phyloP scores from a whole-genome alignment of 257 asterid genomes.

The Penstemon davidsonii region DNA sequence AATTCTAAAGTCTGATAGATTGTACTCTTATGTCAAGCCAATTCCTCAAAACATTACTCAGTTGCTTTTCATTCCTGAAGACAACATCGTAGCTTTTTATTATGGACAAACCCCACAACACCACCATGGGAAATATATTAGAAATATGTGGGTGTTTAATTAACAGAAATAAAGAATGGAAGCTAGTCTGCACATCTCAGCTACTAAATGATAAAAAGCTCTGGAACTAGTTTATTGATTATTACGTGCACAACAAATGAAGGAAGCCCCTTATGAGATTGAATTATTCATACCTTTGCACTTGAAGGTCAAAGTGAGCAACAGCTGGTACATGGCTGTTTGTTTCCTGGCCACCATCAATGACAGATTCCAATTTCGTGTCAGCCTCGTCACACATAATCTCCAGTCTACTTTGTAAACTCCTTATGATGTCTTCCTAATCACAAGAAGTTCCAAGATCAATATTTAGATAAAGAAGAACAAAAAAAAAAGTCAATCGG shows the following conservation, averaged over 20 bases:
- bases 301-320: slow-evolving; percentile 50
- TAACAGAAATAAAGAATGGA: slow-evolving; percentile 7
- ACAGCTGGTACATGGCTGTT: slow-evolving; percentile 33
- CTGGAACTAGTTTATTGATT: slow-evolving; percentile 1
- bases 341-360: slow-evolving; percentile 41
- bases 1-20: not conserved
- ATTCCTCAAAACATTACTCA: not conserved
- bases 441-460: slow-evolving; percentile 32
- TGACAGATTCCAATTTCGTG: slow-evolving; percentile 42
- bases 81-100: not conserved
- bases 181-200: slow-evolving; percentile 1
- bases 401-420: slow-evolving; percentile 85
- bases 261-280: slow-evolving; percentile 17
- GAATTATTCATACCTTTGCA: slow-evolving; percentile 49
- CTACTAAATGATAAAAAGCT: slow-evolving; percentile 17
- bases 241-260: slow-evolving; percentile 20
- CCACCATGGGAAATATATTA: slow-evolving; percentile 7
- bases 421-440: slow-evolving; percentile 85
- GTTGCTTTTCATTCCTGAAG: not conserved
- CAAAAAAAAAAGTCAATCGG: not conserved
- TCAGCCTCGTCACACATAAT: slow-evolving; percentile 82
- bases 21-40: not conserved
- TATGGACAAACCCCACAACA: not conserved
- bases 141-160: not conserved
- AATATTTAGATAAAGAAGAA: slow-evolving; percentile 17